Base-by-base conservation (phyloP, 1,284 basidiomycete species). In the Agaricales sp. region DNA sequence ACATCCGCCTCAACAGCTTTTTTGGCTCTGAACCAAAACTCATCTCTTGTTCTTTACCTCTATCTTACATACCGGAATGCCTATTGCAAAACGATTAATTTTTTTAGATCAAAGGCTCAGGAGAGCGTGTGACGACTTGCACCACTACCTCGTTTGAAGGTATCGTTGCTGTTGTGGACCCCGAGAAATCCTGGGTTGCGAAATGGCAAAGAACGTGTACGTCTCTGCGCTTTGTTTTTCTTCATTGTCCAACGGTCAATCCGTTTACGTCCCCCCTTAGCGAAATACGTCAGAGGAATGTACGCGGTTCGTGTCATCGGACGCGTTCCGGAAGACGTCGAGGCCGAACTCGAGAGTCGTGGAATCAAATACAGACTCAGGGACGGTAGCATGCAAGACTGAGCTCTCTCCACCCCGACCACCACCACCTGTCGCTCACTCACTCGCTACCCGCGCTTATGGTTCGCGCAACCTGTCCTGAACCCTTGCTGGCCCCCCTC, bases 101-200 rank as follows among this genome's bases (percentile, higher is more conserved):
- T n/a, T n/a, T n/a, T n/a, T n/a, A 35, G 23, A 18, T 19, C 23
- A 3, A 37, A 6, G 43, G 22, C 23, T 12, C 35, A 43, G 73
- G 79, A 13, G 94, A 97, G 56, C 78, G 90, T 26, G 90, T 98
- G 24, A 68, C 78, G 11, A 74, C 80, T 51, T 97, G 92, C 67
- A 99, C 95, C 6, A 95, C 92, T n/a, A 84, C 87, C 1, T 85
- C 90, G 55, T 99, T 89, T 59, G 95, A 98, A 60, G 96, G 96
- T 16, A 77, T 92, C 46, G 90, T 98, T 57, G 82, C 92, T 3
- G 81, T 94, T 55, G 81, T 94, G 50, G 80, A 92, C 58, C 89
- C 94, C 1, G 85, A 92, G 58, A 77, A 80, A 53, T 94, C 91
- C 66, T 99, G 95, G 95, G 93, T 98, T 8, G 90, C 91, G 13